phyloP scores from a whole-genome alignment of 176 grass and related monocot species.

The Sorghum bicolor region DNA sequence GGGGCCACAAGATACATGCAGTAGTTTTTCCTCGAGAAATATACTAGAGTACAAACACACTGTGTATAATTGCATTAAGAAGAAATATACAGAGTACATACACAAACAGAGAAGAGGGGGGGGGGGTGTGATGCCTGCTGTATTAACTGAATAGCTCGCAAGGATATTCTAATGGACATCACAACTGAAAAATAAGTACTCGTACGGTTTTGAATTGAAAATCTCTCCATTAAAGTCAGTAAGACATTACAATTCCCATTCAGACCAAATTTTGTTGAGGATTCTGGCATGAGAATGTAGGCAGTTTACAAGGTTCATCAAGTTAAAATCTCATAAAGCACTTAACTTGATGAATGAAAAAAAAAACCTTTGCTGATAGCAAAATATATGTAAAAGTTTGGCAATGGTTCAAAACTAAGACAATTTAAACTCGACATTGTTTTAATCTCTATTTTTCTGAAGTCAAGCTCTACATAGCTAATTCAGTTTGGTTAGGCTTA shows the following conservation, averaged over 20 bases:
- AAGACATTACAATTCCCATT: neutral
- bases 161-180: neutral
- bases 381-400: neutral
- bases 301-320: conserved; percentile 1
- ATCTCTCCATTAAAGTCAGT: neutral
- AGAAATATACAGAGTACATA: neutral
- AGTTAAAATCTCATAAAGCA: neutral
- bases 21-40: neutral
- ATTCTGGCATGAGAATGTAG: conserved; percentile 16
- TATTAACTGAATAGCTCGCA: neutral
- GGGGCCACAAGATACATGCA: neutral
- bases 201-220: neutral
- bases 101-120: neutral
- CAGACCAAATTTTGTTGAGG: conserved; percentile 3
- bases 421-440: neutral
- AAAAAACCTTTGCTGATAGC: conserved; percentile 6
- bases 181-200: conserved; percentile 15
- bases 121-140: neutral
- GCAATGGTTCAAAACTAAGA: conserved; percentile 1
- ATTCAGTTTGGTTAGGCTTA: neutral
- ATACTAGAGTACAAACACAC: neutral
- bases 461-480: neutral
- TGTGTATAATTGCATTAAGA: neutral
- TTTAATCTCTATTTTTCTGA: conserved; percentile 18
- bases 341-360: neutral